Evolutionary conservation across 2,329 filamentous ascomycete genomes (phyloP), one percentile per base, ranked within the genome.

Genomic region (Sarocladium strictum): DNA sequence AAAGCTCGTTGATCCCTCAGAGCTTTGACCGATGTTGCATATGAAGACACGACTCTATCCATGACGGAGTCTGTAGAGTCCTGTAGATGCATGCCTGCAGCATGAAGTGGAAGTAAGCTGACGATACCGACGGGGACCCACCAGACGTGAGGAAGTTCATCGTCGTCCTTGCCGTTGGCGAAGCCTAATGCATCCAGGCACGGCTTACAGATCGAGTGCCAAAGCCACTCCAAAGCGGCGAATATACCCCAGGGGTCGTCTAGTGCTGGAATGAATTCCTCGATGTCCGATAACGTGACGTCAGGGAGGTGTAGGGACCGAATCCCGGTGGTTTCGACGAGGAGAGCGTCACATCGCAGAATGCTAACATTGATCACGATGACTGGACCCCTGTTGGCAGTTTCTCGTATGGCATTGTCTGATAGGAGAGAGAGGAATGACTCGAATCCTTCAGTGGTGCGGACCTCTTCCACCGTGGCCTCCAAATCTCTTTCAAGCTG

Each of bases 31-130:
- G 70, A 70, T 1, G 64, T 60, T n/a, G 55, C 62, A 53, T 73
- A 75, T 0, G 70, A 73, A 3, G 71, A 75, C 2, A 73, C 62
- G 3, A 67, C 69, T 40, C 66, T 58, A 43, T 72, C 66, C 1
- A 73, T 38, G 0, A 66, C 65, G 0, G 64, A 66, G 11, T 65
- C 55, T 0, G 27, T 27, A 6, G 58, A 61, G 3, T 52, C 41
- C 7, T 53, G 19, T 1, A 32, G 11, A 52, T 72, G 66, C 29
- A 59, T 53, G 11, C 70, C 70, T 0, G 69, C 67, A 9, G 35
- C 35, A 38, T 38, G 35, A 9, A 38, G 35, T 10, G 35, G 35
- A 10, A 38, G 15, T 6, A 10, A 5, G 15, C 35, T 10, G 9
- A 17, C 9, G 15, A 9, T 9, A 17, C 35, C 35, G 7, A n/a